Conservation (phyloP, 495 filamentous ascomycete species). For the Poronia punctata region DNA sequence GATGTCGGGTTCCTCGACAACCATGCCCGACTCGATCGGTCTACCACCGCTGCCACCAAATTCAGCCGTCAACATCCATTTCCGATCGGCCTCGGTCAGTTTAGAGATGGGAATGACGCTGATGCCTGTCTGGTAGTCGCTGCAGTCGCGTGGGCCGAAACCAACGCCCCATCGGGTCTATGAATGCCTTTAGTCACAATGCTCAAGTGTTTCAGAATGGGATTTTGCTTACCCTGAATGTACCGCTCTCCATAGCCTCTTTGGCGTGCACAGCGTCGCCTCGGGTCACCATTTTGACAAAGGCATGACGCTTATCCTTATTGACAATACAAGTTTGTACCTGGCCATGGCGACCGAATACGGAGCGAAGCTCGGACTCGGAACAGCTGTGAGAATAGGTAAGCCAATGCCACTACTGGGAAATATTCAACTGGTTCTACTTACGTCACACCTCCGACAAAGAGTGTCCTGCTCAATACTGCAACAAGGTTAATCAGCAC, state of each 20-base stretch:
- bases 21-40: slow-evolving; percentile 71
- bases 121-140: slow-evolving; percentile 86
- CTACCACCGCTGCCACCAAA: slow-evolving; percentile 87
- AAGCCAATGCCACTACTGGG: slow-evolving; percentile 14
- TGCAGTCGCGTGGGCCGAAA: slow-evolving; percentile 94
- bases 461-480: slow-evolving; percentile 91
- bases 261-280: slow-evolving; percentile 77
- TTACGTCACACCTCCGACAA: slow-evolving; percentile 93
- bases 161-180: slow-evolving; percentile 96
- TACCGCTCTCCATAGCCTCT: slow-evolving; percentile 83
- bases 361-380: slow-evolving; percentile 68
- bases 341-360: slow-evolving; percentile 71
- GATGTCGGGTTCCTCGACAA: slow-evolving; percentile 95
- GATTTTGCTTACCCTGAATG: slow-evolving; percentile 78
- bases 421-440: slow-evolving; percentile 25
- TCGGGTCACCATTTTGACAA: slow-evolving; percentile 95
- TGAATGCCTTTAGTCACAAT: slow-evolving; percentile 2
- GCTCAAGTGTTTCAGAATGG: background rate
- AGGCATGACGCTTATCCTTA: slow-evolving; percentile 93
- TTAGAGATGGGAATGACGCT: slow-evolving; percentile 88
- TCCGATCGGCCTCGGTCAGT: slow-evolving; percentile 89
- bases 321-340: slow-evolving; percentile 98
- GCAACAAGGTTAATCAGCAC: slow-evolving; percentile 10
- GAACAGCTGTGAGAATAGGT: slow-evolving; percentile 46
- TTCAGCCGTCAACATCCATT: slow-evolving; percentile 94